These are phyloP conservation scores for Penicillium sp. DNA, from an alignment of 2,329 filamentous ascomycete genomes.

Conservation along the genomic window DNA sequence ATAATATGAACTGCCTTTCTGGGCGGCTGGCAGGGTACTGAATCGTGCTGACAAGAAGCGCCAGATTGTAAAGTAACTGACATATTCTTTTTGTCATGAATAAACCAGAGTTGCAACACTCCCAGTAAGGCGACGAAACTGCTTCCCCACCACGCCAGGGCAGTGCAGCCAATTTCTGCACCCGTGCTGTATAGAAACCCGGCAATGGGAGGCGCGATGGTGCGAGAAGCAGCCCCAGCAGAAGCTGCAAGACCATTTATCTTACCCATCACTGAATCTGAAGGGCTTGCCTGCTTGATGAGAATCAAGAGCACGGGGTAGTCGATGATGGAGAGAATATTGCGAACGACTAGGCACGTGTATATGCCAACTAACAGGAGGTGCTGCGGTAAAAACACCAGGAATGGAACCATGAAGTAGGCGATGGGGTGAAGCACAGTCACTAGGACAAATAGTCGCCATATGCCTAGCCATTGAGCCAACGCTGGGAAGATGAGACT, in stretches of 20 bases:
- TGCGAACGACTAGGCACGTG: conserved; percentile 62
- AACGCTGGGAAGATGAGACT: conserved; percentile 66
- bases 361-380: conserved; percentile 63
- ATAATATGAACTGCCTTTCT: conserved; percentile 31
- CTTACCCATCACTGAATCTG: conserved; percentile 60
- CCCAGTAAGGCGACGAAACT: conserved; percentile 56
- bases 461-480: conserved; percentile 63
- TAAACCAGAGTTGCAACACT: conserved; percentile 55
- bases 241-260: conserved; percentile 72
- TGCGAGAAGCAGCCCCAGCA: conserved; percentile 68
- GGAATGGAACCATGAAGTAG: conserved; percentile 67
- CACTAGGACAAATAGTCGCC: conserved; percentile 63
- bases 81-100: conserved; percentile 50
- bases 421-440: conserved; percentile 64
- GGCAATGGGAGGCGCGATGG: conserved; percentile 64
- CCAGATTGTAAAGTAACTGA: conserved; percentile 39
- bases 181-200: conserved; percentile 65
- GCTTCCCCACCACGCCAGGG: conserved; percentile 63
- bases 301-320: conserved; percentile 68
- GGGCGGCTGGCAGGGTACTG: conserved; percentile 15
- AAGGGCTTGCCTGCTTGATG: conserved; percentile 68
- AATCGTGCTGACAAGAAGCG: conserved; percentile 27
- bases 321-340: conserved; percentile 65
- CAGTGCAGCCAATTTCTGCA: conserved; percentile 55
- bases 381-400: conserved; percentile 56